Evolutionary conservation across 192 early-diverging fungal genomes (phyloP), one percentile per base, ranked within the genome.

Genomic region (Coemansia sp.): DNA sequence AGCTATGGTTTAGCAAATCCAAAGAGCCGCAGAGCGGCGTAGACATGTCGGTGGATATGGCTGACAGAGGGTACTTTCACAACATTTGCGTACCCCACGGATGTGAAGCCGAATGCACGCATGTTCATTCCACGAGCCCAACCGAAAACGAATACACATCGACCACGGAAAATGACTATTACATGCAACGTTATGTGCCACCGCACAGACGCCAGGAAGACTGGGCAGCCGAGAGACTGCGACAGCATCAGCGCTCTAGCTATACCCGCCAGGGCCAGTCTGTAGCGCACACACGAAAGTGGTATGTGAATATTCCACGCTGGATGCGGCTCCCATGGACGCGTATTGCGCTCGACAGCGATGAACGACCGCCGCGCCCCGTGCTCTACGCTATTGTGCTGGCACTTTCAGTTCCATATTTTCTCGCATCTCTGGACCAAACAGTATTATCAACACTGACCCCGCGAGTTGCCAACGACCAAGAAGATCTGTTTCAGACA

Each of bases 371-470:
- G 52, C 71, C 78, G 8, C 60, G 59, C 38, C 74, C 68, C 58
- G 46, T 67, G 14, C 57, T 69, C 12, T 81, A 74, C 28, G 60
- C 69, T 1, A 61, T 79, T 23, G 76, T 79, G 4, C 26, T 79
- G 50, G 66, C 66, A 17, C 71, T 79, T 17, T 73, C 71, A 6
- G 52, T 79, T 21, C 71, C 78, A 12, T 76, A 86, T 46, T 86
- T 90, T 63, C 76, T 88, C 36, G 85, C 84, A 9, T 81, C 84
- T 26, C 68, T 90, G 24, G 89, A 91, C 67, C 84, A 86, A 61
- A 89, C 88, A 3, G 85, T 91, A 52, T 73, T 91, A 18, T 76
- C 87, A 7, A 89, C 87, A 17, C 80, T 88, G 28, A 82, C 86
- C n/a, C 73, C 83, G 36, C 66, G 67, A 3, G 88, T 91, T 49